Evolutionary conservation across 495 filamentous ascomycete genomes (phyloP).

Genomic region (Penicillium argentinense): DNA sequence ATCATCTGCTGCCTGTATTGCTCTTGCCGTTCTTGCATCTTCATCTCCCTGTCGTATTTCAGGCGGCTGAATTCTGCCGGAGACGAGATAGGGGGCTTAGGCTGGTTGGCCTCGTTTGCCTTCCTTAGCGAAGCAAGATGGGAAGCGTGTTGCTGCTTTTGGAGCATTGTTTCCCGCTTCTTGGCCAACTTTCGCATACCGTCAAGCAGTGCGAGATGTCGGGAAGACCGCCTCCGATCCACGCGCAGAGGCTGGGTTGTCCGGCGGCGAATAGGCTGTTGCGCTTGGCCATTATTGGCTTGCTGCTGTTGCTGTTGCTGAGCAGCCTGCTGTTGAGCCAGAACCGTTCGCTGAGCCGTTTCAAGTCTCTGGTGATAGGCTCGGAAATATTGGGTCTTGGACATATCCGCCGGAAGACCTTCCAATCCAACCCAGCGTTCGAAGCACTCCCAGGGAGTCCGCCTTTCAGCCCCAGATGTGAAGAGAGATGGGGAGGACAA

Average conservation of each 20-base stretch:
- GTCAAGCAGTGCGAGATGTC: slow-evolving; percentile 84
- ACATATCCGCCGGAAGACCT: slow-evolving; percentile 85
- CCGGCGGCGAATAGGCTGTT: slow-evolving; percentile 60
- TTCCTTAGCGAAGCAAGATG: slow-evolving; percentile 70
- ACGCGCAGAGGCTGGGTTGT: slow-evolving; percentile 75
- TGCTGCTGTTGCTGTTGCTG: slow-evolving; percentile 53
- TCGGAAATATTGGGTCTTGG: slow-evolving; percentile 88
- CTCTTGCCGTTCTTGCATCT: slow-evolving; percentile 70
- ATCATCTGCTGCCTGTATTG: slow-evolving; percentile 64
- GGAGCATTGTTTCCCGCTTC: slow-evolving; percentile 78
- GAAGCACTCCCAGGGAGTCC: slow-evolving; percentile 98
- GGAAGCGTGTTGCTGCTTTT: slow-evolving; percentile 82
- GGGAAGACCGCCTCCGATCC: slow-evolving; percentile 79
- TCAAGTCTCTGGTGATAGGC: slow-evolving; percentile 80
- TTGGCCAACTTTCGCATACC: slow-evolving; percentile 94
- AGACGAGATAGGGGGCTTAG: slow-evolving; percentile 60
- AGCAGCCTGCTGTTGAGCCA: slow-evolving; percentile 59
- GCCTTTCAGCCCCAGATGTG: slow-evolving; percentile 79
- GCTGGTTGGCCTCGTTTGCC: slow-evolving; percentile 64
- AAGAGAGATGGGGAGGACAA: slow-evolving; percentile 71
- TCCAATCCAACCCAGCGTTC: slow-evolving; percentile 92
- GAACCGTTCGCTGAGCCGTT: slow-evolving; percentile 66
- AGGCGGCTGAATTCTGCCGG: slow-evolving; percentile 87
- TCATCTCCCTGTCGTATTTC: slow-evolving; percentile 80
- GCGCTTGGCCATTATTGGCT: slow-evolving; percentile 54